Conservation (phyloP, 2,329 filamentous ascomycete species). For the Calonectria montana region DNA sequence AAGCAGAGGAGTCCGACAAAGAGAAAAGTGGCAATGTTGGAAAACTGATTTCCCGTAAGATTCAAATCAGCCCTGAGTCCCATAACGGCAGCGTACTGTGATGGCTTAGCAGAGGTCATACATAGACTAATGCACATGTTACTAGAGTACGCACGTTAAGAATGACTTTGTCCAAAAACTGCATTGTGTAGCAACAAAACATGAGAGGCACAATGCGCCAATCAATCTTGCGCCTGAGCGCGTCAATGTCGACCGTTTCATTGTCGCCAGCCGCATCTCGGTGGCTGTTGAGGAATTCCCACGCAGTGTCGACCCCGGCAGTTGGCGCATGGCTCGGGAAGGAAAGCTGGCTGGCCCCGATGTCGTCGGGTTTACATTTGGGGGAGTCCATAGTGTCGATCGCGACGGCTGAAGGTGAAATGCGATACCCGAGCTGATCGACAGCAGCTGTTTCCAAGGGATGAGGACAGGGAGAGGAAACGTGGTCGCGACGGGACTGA, state of each 20-base stretch:
- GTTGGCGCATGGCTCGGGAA: not conserved
- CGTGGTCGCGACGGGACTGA: not conserved
- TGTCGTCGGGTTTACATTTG: conserved; percentile 10
- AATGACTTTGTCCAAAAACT: conserved; percentile 73
- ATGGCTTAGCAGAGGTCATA: not conserved
- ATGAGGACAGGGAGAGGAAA: not conserved
- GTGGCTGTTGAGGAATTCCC: conserved; percentile 57
- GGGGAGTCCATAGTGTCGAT: conserved; percentile 12
- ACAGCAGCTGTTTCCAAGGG: not conserved
- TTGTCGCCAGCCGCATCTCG: conserved; percentile 50
- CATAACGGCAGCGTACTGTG: conserved; percentile 74
- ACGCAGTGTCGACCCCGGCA: conserved; percentile 56
- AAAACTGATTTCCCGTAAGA: conserved; percentile 70
- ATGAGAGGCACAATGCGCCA: conserved; percentile 70
- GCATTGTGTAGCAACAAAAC: conserved; percentile 71
- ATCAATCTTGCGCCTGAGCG: conserved; percentile 67
- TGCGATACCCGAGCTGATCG: conserved; percentile 1
- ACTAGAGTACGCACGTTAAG: conserved; percentile 62
- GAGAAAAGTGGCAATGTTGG: conserved; percentile 70
- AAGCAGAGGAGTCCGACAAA: conserved; percentile 71
- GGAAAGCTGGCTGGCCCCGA: conserved; percentile 22
- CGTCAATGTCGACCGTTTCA: conserved; percentile 54
- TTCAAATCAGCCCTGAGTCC: conserved; percentile 65
- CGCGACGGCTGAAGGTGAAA: not conserved
- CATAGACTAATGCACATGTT: too few species aligned